A percentile compares a stretch with the other conserved stretches of the same genome.
phyloP scores from a whole-genome alignment of 1,284 basidiomycete genomes.

The Austroboletus niveus region DNA sequence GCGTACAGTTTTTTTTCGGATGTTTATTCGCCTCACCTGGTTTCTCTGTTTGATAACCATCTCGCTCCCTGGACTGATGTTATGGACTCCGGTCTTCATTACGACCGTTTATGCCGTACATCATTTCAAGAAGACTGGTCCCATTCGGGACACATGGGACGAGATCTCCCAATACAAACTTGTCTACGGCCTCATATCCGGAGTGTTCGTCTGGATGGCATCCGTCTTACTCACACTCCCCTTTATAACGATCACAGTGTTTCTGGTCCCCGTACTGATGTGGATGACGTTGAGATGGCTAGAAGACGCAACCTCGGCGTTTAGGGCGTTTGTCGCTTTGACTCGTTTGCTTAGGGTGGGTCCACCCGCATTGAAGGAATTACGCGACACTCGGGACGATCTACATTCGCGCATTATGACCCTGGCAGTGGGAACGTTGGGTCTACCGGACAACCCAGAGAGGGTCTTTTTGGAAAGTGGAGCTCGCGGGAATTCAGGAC shows the following conservation, averaged over 20 bases:
- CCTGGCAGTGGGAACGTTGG: slow-evolving; percentile 58
- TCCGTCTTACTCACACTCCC: slow-evolving; percentile 59
- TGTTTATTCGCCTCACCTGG: slow-evolving; percentile 64
- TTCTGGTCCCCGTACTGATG: slow-evolving; percentile 71
- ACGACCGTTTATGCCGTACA: slow-evolving; percentile 64
- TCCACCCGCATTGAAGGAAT: slow-evolving; percentile 47
- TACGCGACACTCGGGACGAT: slow-evolving; percentile 52
- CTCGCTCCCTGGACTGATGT: slow-evolving; percentile 75
- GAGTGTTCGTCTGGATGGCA: slow-evolving; percentile 60
- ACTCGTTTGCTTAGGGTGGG: slow-evolving; percentile 64
- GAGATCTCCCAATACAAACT: slow-evolving; percentile 90
- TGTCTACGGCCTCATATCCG: slow-evolving; percentile 73
- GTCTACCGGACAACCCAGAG: slow-evolving; percentile 69
- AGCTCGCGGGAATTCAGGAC: slow-evolving; percentile 60
- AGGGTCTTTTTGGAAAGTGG: slow-evolving; percentile 55
- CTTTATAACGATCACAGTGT: slow-evolving; percentile 50
- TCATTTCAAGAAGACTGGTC: slow-evolving; percentile 74
- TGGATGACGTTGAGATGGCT: slow-evolving; percentile 87
- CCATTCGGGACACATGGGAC: slow-evolving; percentile 79
- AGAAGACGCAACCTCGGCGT: slow-evolving; percentile 77
- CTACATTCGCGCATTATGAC: slow-evolving; percentile 63
- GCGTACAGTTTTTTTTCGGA: slow-evolving; percentile 49
- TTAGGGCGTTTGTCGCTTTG: slow-evolving; percentile 67
- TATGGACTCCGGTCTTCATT: slow-evolving; percentile 77
- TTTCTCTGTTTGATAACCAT: slow-evolving; percentile 64